phyloP scores from a whole-genome alignment of 805 yeast genomes.

The Myxozyma neotropica region DNA sequence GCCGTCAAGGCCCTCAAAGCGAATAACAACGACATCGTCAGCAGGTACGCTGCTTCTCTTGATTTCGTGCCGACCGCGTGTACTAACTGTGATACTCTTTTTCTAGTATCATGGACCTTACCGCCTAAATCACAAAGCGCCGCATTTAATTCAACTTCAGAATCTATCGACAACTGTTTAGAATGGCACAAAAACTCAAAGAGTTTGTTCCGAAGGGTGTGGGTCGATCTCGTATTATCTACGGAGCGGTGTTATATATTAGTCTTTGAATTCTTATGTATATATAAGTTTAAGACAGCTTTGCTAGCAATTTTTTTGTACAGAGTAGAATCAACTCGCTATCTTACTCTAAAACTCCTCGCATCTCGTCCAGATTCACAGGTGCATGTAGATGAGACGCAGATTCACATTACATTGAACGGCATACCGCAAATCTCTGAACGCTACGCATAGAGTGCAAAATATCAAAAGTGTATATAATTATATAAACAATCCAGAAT shows the following conservation, averaged over 20 bases:
- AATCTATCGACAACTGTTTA: background rate
- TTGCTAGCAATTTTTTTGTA: background rate
- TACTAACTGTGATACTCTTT: background rate
- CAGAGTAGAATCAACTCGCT: no score
- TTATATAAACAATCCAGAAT: no score
- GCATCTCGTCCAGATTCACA: background rate
- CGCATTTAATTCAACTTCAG: background rate
- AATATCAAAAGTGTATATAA: no score
- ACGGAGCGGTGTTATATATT: background rate
- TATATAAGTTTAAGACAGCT: constrained; percentile 1
- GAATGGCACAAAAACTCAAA: background rate
- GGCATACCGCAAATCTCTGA: background rate
- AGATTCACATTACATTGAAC: no score
- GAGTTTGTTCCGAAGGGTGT: background rate
- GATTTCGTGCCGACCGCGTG: background rate
- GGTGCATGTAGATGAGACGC: no score
- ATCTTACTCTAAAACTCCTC: background rate
- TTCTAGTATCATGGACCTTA: constrained; percentile 67
- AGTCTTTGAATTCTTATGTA: constrained; percentile 3
- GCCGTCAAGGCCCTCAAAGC: constrained; percentile 88
- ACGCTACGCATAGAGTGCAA: no score
- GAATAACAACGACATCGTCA: constrained; percentile 92
- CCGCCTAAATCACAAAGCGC: constrained; percentile 41
- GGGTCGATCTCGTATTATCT: no score
- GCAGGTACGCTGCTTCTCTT: constrained; percentile 46